phyloP scores from a whole-genome alignment of 805 yeast species.

The Clavispora vitiphila region DNA sequence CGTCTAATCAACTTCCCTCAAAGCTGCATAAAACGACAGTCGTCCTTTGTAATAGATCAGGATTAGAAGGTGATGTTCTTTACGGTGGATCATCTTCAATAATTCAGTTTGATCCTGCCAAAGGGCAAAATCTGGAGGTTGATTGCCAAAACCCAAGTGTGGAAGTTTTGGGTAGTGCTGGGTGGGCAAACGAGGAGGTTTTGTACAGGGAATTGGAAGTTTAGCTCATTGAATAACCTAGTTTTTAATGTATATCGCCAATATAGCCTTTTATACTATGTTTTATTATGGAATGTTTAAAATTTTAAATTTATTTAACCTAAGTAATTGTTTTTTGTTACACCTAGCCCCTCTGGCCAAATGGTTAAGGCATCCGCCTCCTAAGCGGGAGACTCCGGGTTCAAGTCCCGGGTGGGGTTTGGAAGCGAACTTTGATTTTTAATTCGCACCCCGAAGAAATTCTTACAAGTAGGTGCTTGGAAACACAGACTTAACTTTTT shows the following conservation, averaged over 20 bases:
- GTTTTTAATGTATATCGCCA: too few species aligned
- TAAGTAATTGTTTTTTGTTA: too few species aligned
- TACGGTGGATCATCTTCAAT: constrained; percentile 68
- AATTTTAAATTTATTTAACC: neutral
- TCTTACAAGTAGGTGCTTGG: too few species aligned
- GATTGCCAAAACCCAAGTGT: constrained; percentile 44
- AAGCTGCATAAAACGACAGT: constrained; percentile 27
- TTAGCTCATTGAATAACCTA: neutral
- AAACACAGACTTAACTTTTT: neutral
- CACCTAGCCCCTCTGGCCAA: constrained; percentile 44
- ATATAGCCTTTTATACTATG: too few species aligned
- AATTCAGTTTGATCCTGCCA: constrained; percentile 40
- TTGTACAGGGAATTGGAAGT: constrained; percentile 54
- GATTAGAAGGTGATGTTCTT: constrained; percentile 64
- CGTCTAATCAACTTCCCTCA: constrained; percentile 19
- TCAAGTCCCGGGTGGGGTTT: constrained; percentile 36
- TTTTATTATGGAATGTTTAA: neutral
- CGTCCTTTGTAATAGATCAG: constrained; percentile 66
- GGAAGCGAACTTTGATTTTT: neutral
- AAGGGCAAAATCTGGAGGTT: constrained; percentile 24
- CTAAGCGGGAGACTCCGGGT: constrained; percentile 37
- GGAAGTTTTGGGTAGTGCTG: constrained; percentile 48
- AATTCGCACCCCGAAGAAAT: neutral
- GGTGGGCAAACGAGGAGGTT: constrained; percentile 63
- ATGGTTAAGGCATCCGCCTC: constrained; percentile 51